These are phyloP conservation scores for Puccinia triticina DNA, from an alignment of 1,284 basidiomycete species.

Conservation along the genomic window DNA sequence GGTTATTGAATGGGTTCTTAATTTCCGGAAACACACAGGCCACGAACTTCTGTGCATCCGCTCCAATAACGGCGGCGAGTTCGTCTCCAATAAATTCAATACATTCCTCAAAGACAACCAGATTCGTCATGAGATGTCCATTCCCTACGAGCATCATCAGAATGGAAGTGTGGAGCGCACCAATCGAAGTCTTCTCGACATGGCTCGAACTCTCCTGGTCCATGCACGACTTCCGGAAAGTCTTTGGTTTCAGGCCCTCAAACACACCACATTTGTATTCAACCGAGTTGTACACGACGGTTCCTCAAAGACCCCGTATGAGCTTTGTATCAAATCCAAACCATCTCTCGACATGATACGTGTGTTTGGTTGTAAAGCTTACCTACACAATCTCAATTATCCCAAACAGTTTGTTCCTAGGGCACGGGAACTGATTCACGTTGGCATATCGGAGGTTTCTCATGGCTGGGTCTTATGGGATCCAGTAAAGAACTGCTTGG, in stretches of 20 bases:
- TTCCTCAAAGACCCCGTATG: not conserved
- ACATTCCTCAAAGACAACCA: not conserved
- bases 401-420: not conserved
- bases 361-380: too few species aligned
- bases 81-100: not conserved
- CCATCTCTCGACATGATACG: not conserved
- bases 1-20: not conserved
- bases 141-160: too few species aligned
- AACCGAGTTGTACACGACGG: not conserved
- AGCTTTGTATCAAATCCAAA: not conserved
- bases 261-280: not conserved
- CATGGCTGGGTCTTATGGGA: conserved; percentile 7
- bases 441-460: not conserved
- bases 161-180: too few species aligned
- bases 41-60: not conserved
- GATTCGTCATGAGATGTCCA: too few species aligned
- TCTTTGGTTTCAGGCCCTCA: not conserved
- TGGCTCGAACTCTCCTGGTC: too few species aligned
- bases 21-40: not conserved
- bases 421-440: not conserved
- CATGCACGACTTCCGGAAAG: too few species aligned
- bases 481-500: not conserved
- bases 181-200: too few species aligned
- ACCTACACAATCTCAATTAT: not conserved
- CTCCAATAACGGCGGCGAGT: not conserved